Conservation (phyloP, 495 filamentous ascomycete genomes). For the Daldinia grandis region DNA sequence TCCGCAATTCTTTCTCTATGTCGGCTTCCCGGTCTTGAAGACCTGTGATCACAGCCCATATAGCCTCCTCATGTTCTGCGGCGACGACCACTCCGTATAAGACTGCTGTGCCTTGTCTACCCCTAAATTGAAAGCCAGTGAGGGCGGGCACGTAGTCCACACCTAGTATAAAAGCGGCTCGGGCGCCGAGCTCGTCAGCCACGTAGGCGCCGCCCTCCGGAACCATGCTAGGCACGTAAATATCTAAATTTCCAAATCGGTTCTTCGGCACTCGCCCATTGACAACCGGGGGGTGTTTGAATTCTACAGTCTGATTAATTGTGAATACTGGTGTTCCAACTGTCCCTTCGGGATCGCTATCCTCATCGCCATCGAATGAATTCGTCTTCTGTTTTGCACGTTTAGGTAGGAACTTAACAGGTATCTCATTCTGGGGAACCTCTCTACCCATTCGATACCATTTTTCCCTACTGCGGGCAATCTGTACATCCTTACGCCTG, state of each 20-base stretch:
- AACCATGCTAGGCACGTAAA: constrained; percentile 94
- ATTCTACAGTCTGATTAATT: constrained; percentile 76
- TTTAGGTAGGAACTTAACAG: constrained; percentile 72
- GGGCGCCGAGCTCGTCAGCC: constrained; percentile 67
- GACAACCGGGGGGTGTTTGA: constrained; percentile 77
- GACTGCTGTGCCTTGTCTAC: constrained; percentile 81
- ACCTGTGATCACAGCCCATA: constrained; percentile 70
- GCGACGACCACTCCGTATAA: constrained; percentile 80
- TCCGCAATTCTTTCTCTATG: constrained; percentile 64
- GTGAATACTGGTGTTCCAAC: constrained; percentile 72
- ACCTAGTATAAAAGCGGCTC: constrained; percentile 77
- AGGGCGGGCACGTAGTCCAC: constrained; percentile 91
- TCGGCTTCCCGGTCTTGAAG: constrained; percentile 68
- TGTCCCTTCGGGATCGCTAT: constrained; percentile 51
- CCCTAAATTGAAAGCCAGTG: constrained; percentile 86
- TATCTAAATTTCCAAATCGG: constrained; percentile 84
- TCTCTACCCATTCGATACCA: constrained; percentile 90
- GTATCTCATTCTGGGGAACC: constrained; percentile 75
- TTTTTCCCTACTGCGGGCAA: constrained; percentile 76
- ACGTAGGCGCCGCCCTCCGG: constrained; percentile 79
- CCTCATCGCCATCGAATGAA: constrained; percentile 47
- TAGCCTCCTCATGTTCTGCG: constrained; percentile 71
- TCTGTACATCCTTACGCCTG: constrained; percentile 78
- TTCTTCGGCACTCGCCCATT: constrained; percentile 84
- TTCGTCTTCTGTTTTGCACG: constrained; percentile 41